A percentile compares a stretch with the other conserved stretches of the same genome.
These are phyloP conservation scores for Porphyra umbilicalis DNA, from an alignment of 31 red algal genomes.

Conservation along the genomic window DNA sequence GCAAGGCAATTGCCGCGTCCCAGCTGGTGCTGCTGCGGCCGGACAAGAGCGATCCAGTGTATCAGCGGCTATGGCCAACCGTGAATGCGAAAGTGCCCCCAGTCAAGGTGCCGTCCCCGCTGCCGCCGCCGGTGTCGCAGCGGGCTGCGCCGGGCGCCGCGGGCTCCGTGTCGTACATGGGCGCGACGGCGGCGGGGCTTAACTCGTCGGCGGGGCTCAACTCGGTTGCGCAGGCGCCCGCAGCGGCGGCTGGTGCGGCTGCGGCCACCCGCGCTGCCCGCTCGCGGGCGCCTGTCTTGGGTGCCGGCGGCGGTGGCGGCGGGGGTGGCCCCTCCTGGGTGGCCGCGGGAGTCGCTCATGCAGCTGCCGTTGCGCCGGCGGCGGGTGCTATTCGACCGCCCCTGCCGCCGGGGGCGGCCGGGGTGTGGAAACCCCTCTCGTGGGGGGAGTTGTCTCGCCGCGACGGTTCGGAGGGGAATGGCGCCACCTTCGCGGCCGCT, in stretches of 20 bases:
- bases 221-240: too few relatives aligned
- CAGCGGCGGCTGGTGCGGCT: background rate
- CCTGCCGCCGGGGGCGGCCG: background rate
- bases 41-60: conserved; percentile 29
- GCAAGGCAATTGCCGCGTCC: conserved; percentile 56
- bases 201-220: too few relatives aligned
- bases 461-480: background rate
- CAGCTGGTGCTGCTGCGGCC: conserved; percentile 40
- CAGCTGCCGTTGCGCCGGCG: background rate
- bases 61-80: conserved; percentile 28
- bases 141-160: background rate
- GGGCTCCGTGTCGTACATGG: conserved; percentile 5
- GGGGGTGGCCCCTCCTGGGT: background rate
- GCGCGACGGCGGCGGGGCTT: conserved; percentile 19
- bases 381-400: background rate
- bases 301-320: background rate
- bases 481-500: background rate
- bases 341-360: background rate
- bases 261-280: too few relatives aligned
- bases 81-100: background rate
- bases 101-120: background rate
- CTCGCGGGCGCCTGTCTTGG: too few relatives aligned
- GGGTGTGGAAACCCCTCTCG: background rate
- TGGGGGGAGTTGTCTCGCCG: background rate
- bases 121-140: background rate